Conservation (phyloP, 768 basidiomycete genomes). For the Mycena galericulata region DNA sequence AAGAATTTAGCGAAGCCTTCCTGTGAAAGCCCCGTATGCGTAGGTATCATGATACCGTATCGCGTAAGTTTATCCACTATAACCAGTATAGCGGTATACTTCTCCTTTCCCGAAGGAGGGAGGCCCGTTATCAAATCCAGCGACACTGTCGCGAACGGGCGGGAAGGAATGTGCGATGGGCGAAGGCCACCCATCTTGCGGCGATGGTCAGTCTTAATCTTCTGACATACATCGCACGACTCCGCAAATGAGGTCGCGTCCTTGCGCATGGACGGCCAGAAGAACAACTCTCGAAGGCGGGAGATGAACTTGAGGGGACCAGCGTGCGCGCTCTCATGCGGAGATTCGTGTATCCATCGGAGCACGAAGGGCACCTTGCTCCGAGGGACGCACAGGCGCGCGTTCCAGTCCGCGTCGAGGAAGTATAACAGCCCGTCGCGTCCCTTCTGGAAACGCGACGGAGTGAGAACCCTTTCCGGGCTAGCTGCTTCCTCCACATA, state of each 20-base stretch:
- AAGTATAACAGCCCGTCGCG: constrained; percentile 16
- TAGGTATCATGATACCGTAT: constrained; percentile 47
- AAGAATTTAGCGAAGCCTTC: constrained; percentile 16
- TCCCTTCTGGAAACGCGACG: constrained; percentile 9
- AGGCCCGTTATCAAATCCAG: constrained; percentile 7
- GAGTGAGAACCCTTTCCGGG: background rate
- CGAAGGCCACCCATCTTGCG: constrained; percentile 9
- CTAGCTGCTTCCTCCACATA: background rate
- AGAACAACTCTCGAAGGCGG: background rate
- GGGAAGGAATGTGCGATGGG: background rate
- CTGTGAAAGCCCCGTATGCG: background rate
- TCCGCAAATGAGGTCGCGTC: background rate
- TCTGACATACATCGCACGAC: constrained; percentile 14
- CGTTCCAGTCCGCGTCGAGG: constrained; percentile 11
- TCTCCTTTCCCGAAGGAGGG: constrained; percentile 30
- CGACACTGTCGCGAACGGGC: constrained; percentile 4
- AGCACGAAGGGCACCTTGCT: constrained; percentile 29
- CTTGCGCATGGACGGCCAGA: background rate
- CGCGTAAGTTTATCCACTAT: constrained; percentile 49
- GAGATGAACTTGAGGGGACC: background rate
- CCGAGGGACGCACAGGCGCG: constrained; percentile 8
- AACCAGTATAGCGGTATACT: constrained; percentile 37
- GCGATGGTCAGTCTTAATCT: constrained; percentile 1
- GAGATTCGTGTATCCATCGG: background rate
- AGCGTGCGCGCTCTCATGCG: background rate